Percentiles rank a stretch among this genome's conserved stretches.
phyloP scores from a whole-genome alignment of 176 grass and related monocot species.

The Oryza glaberrima region DNA sequence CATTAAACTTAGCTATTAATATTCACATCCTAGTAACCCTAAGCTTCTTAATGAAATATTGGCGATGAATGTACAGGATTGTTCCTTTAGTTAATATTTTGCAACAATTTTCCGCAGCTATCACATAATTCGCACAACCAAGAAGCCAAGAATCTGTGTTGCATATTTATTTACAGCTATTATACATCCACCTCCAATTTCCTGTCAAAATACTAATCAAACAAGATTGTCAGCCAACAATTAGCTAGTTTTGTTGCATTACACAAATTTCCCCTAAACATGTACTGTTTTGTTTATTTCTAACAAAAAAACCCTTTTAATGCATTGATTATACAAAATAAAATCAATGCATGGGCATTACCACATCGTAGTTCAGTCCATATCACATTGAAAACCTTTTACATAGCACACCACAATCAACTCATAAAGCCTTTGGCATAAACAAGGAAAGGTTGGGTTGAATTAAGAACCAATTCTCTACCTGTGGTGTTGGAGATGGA shows the following conservation, averaged over 20 bases:
- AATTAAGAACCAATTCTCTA: slow-evolving; percentile 34
- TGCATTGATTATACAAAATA: slow-evolving; percentile 4
- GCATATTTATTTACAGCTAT: neutral
- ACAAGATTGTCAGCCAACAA: slow-evolving; percentile 1
- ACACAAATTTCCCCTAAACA: neutral
- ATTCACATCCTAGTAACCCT: neutral
- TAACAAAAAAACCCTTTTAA: slow-evolving; percentile 6
- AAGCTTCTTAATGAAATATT: neutral
- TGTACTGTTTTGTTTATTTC: neutral
- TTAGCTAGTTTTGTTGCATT: slow-evolving; percentile 26
- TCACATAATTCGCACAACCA: neutral
- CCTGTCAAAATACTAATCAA: neutral
- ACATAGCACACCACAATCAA: slow-evolving; percentile 18
- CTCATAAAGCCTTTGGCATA: slow-evolving; percentile 3
- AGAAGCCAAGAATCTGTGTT: neutral
- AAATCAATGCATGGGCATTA: neutral
- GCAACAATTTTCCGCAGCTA: neutral
- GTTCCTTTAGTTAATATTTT: neutral
- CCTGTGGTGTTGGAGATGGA: slow-evolving; percentile 95
- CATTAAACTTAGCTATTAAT: neutral
- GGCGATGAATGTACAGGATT: neutral
- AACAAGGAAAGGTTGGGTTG: neutral
- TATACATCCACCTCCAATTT: neutral
- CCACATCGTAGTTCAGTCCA: neutral
- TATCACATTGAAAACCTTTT: slow-evolving; percentile 22